Percentiles rank a stretch among this genome's conserved stretches.
Evolutionary conservation across 306 rosid genomes (phyloP).

Genomic region (Astragalus glycyphyllos): DNA sequence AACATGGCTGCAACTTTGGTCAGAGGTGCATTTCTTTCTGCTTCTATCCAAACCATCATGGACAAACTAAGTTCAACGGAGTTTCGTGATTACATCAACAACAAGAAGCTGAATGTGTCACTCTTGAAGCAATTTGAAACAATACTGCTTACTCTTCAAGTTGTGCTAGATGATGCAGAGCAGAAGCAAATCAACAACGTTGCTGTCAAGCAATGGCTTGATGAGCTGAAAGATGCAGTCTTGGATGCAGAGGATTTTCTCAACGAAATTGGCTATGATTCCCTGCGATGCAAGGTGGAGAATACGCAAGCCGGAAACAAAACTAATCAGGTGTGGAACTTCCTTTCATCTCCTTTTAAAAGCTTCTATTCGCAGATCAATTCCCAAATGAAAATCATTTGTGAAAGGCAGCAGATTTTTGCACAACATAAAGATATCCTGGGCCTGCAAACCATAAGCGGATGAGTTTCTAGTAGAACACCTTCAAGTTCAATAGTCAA

Average conservation of each 20-base stretch:
- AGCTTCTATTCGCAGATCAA: slow-evolving; percentile 42
- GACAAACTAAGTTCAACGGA: no score
- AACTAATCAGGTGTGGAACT: slow-evolving; percentile 47
- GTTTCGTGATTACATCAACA: background rate
- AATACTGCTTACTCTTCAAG: background rate
- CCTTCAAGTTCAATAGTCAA: slow-evolving; percentile 25
- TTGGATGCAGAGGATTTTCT: slow-evolving; percentile 12
- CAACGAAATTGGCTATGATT: background rate
- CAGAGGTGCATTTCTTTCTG: no score
- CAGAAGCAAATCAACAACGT: background rate
- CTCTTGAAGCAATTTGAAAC: background rate
- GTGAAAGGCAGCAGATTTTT: slow-evolving; percentile 35
- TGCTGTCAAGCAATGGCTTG: slow-evolving; percentile 24
- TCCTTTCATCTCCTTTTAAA: slow-evolving; percentile 39
- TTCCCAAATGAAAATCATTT: slow-evolving; percentile 32
- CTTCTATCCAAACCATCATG: no score
- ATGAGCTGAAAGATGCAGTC: slow-evolving; percentile 3
- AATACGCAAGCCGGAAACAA: background rate
- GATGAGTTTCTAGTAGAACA: background rate
- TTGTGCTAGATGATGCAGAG: slow-evolving; percentile 31
- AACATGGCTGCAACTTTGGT: no score
- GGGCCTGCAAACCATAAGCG: slow-evolving; percentile 39
- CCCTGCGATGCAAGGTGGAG: slow-evolving; percentile 1
- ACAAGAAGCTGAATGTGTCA: background rate
- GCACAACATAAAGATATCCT: slow-evolving; percentile 40